phyloP scores from a whole-genome alignment of 768 basidiomycete species.

The Mycena leptocephala region DNA sequence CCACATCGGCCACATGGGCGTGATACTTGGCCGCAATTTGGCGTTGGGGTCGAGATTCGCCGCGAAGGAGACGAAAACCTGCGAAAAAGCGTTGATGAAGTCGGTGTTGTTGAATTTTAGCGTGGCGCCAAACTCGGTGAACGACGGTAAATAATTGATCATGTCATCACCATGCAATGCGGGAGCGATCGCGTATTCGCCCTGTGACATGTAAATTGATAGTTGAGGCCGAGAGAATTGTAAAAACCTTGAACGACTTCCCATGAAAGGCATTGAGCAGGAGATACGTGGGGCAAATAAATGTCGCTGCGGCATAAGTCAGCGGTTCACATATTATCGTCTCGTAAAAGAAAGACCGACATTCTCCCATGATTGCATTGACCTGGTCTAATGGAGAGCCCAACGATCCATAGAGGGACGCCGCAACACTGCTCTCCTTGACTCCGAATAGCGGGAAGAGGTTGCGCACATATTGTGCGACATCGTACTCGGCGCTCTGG shows the following conservation, averaged over 20 bases:
- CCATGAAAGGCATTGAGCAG: slow-evolving; percentile 19
- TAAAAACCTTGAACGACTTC: slow-evolving; percentile 15
- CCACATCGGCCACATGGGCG: slow-evolving; percentile 27
- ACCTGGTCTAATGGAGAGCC: slow-evolving; percentile 40
- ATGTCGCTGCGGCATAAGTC: slow-evolving; percentile 35
- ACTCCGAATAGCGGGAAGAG: slow-evolving; percentile 37
- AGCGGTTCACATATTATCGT: too few relatives aligned
- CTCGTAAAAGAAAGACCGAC: slow-evolving; percentile 23
- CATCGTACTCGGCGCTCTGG: slow-evolving; percentile 5
- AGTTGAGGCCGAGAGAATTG: not conserved
- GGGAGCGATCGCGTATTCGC: slow-evolving; percentile 42
- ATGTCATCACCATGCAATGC: slow-evolving; percentile 36
- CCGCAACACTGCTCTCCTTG: slow-evolving; percentile 12
- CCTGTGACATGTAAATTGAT: not conserved
- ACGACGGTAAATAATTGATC: slow-evolving; percentile 39
- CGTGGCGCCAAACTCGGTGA: not conserved
- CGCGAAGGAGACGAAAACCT: slow-evolving; percentile 45
- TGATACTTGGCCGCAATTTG: slow-evolving; percentile 27
- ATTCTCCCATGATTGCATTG: slow-evolving; percentile 39
- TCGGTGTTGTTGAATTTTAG: slow-evolving; percentile 37
- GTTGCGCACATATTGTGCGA: slow-evolving; percentile 36
- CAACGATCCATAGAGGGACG: slow-evolving; percentile 30
- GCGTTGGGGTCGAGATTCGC: slow-evolving; percentile 40
- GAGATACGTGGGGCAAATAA: slow-evolving; percentile 44
- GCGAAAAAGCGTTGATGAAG: slow-evolving; percentile 46